Evolutionary conservation across 2,329 filamentous ascomycete genomes (phyloP), one percentile per base, ranked within the genome.

Genomic region (Pestalotiopsis sp.): DNA sequence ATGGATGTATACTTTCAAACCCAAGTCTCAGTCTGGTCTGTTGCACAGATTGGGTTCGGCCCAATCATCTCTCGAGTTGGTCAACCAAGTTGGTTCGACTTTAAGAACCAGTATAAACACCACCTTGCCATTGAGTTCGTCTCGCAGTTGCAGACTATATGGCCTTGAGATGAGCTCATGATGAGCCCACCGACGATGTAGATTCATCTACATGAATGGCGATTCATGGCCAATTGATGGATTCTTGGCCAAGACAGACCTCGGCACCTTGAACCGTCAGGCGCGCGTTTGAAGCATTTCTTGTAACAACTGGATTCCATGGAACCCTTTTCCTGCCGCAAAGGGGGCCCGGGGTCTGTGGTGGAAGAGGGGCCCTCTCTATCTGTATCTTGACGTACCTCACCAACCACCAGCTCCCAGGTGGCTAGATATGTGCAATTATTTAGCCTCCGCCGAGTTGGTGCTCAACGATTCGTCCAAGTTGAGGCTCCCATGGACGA

Each of bases 241-340:
- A 14, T 52, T 27, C 57, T 36, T 36, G 13, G 27, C 57, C 27
- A 59, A 59, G 27, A 17, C 45, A 17, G 20, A 14, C 23, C 13
- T 59, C 57, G 27, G 23, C 23, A 36, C 57, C 23, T 23, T 27
- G 20, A 27, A 59, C 57, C 31, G 36, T 67, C 67, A 36, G 68
- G 68, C 67, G 68, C 67, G 23, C 62, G 72, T 64, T 67, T 73
- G 72, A 74, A 70, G 73, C 73, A 73, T 59, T 56, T 69, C 67
- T 69, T 72, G 73, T 70, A 69, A 72, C 73, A 73, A 69, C 69
- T 57, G 52, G 56, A 62, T 65, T 65, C 59, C 67, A 68, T 66
- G 71, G 66, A 72, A 68, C 69, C 58, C 57, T 62, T 45, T 52
- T 36, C 64, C 68, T 64, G 49, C 64, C 65, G 71, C 70, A 73